phyloP scores from a whole-genome alignment of 306 rosid genomes.

The Cercis canadensis region DNA sequence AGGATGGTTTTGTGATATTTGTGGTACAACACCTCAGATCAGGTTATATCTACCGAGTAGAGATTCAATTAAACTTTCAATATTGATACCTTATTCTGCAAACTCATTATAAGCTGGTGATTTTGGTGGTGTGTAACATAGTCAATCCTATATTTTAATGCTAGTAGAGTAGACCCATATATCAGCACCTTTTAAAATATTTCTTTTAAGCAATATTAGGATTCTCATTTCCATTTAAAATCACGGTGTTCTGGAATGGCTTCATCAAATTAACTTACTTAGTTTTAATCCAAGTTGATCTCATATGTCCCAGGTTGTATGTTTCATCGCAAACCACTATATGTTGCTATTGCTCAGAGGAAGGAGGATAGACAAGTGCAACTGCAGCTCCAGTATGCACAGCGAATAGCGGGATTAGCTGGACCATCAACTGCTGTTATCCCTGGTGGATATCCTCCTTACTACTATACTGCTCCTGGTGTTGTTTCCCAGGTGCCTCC shows the following conservation, averaged over 20 bases:
- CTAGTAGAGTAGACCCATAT: conserved; percentile 7
- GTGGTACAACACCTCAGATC: not conserved
- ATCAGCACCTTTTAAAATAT: conserved; percentile 20
- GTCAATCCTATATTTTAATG: conserved; percentile 8
- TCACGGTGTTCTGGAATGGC: conserved; percentile 29
- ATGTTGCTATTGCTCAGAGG: conserved; percentile 87
- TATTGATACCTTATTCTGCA: not conserved
- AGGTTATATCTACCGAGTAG: not conserved
- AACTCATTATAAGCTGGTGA: conserved; percentile 3
- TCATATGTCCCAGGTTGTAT: conserved; percentile 63
- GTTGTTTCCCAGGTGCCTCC: conserved; percentile 66
- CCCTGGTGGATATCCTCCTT: conserved; percentile 79
- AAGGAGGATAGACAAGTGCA: conserved; percentile 86
- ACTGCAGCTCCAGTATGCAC: conserved; percentile 71
- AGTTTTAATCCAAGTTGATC: conserved; percentile 18
- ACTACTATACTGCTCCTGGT: conserved; percentile 65
- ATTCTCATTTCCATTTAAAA: conserved; percentile 21
- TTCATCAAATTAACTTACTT: conserved; percentile 13
- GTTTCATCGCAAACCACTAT: conserved; percentile 84
- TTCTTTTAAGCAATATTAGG: not conserved
- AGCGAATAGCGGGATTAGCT: conserved; percentile 56
- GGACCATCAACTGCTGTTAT: conserved; percentile 65
- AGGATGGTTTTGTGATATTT: not conserved
- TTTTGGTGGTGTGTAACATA: not conserved
- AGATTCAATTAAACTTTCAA: not conserved